Evolutionary conservation across 1,284 basidiomycete species (phyloP).

Genomic region (Sporisorium sorghi): DNA sequence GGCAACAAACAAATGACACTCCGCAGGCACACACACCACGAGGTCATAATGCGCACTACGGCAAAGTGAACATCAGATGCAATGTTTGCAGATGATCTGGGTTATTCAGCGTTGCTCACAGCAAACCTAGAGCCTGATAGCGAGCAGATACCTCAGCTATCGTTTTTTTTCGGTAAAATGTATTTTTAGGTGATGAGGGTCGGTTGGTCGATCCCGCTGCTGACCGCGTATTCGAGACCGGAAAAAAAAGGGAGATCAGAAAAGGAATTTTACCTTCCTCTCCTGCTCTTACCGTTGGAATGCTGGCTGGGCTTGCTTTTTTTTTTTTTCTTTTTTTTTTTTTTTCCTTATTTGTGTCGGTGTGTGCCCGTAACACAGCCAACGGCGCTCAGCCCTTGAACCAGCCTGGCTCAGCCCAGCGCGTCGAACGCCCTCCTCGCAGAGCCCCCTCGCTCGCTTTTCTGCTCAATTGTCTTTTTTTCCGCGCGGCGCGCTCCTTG

Average conservation of each 20-base stretch:
- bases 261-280: not conserved
- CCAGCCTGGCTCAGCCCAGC: constrained; percentile 6
- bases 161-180: not conserved
- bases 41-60: not conserved
- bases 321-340: constrained; percentile 3
- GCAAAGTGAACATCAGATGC: not conserved
- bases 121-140: not conserved
- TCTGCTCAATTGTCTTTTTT: no score
- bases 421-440: constrained; percentile 5
- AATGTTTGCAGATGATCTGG: not conserved
- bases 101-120: not conserved
- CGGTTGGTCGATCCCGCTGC: constrained; percentile 4
- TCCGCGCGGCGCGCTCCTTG: no score
- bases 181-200: not conserved
- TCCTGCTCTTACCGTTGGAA: not conserved
- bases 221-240: not conserved
- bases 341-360: not conserved
- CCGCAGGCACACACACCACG: constrained; percentile 6
- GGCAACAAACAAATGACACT: constrained; percentile 5
- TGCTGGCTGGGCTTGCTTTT: not conserved
- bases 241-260: not conserved
- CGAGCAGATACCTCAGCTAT: no score
- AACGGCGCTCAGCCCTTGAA: no score
- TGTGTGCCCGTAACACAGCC: no score
- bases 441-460: not conserved